Conservation (phyloP, 2,329 filamentous ascomycete species). For the Raffaelea arxii region DNA sequence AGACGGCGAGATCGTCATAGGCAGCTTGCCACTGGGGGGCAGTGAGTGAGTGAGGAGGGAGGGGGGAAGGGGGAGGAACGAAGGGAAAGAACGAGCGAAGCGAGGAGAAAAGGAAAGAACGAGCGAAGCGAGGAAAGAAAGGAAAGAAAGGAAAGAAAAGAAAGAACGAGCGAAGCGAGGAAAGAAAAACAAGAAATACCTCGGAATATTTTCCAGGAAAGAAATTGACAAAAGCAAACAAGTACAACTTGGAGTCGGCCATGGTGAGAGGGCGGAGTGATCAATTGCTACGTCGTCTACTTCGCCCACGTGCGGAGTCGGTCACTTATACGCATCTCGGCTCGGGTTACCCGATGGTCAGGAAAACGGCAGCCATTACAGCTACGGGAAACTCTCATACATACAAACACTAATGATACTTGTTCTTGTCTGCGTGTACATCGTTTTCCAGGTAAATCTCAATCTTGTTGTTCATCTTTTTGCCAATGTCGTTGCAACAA, state of each 20-base stretch:
- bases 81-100: too few relatives aligned
- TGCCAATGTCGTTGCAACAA: conserved; percentile 23
- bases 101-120: too few relatives aligned
- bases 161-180: too few relatives aligned
- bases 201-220: conserved; percentile 22
- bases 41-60: conserved; percentile 9
- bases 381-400: not conserved
- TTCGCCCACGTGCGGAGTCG: not conserved
- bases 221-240: conserved; percentile 23
- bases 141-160: too few relatives aligned
- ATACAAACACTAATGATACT: conserved; percentile 13
- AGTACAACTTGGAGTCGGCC: conserved; percentile 10
- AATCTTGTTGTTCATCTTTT: conserved; percentile 27
- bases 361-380: not conserved
- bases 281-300: not conserved
- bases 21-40: conserved; percentile 32
- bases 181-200: conserved; percentile 12
- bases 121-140: too few relatives aligned
- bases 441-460: conserved; percentile 25
- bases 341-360: not conserved
- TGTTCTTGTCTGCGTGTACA: conserved; percentile 21
- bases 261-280: not conserved
- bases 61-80: too few relatives aligned
- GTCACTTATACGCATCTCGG: too few relatives aligned
- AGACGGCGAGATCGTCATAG: conserved; percentile 26